Evolutionary conservation across 139 green algal species (phyloP).

Genomic region (Chlorella sp.): DNA sequence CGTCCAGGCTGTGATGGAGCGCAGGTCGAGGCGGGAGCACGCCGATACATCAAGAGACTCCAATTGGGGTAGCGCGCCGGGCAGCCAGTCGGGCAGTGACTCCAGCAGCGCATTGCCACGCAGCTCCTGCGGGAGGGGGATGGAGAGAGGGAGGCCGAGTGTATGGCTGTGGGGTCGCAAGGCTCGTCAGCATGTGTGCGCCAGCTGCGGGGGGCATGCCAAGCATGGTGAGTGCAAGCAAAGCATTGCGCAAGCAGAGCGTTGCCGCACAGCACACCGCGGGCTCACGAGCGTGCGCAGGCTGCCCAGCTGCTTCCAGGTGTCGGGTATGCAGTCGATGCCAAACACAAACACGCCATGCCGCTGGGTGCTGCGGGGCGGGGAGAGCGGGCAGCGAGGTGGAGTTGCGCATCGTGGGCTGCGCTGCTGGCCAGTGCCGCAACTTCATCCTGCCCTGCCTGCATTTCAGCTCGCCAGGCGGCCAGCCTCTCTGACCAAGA

Average conservation of each 20-base stretch:
- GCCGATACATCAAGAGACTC: slow-evolving; percentile 41
- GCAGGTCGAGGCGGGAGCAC: slow-evolving; percentile 47
- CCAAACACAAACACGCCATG: slow-evolving; percentile 51
- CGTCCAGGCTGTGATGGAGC: slow-evolving; percentile 37
- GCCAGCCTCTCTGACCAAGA: no score
- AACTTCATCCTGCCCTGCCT: no score
- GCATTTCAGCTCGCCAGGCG: no score
- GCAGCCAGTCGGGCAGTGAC: slow-evolving; percentile 29
- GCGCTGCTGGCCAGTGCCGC: not conserved
- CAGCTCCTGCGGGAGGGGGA: slow-evolving; percentile 14
- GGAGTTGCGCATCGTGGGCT: no score
- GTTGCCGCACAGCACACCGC: no score
- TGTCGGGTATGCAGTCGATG: slow-evolving; percentile 53
- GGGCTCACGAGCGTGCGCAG: slow-evolving; percentile 26
- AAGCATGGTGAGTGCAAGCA: no score
- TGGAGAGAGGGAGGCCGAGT: no score
- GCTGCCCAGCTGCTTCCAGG: slow-evolving; percentile 33
- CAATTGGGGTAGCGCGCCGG: slow-evolving; percentile 9
- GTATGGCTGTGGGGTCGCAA: no score
- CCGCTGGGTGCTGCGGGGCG: slow-evolving; percentile 39
- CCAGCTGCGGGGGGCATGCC: no score
- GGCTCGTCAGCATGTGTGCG: no score
- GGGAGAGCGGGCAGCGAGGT: not conserved
- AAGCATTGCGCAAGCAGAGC: no score
- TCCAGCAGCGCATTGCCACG: slow-evolving; percentile 32